phyloP scores from a whole-genome alignment of 106 monocot genomes.

The Dendrobium nobile region DNA sequence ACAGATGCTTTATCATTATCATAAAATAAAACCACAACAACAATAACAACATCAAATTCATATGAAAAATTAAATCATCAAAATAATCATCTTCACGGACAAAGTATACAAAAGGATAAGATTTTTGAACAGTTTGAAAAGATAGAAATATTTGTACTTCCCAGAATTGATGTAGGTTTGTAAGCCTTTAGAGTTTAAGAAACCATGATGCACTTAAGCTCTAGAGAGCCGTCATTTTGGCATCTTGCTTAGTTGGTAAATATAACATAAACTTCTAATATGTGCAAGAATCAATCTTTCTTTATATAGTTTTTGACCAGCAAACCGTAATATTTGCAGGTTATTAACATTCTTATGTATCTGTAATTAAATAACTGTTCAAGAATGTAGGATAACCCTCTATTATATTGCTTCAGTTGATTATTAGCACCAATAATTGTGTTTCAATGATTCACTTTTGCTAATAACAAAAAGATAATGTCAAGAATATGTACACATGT shows the following conservation, averaged over 20 bases:
- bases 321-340: background rate
- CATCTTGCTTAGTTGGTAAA: slow-evolving; percentile 73
- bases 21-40: background rate
- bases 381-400: no score
- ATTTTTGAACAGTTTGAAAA: background rate
- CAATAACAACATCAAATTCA: background rate
- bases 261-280: background rate
- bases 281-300: background rate
- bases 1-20: background rate
- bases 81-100: background rate
- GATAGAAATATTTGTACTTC: background rate
- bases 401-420: no score
- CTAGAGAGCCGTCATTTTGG: slow-evolving; percentile 56
- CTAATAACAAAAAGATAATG: no score
- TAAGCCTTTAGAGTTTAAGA: background rate
- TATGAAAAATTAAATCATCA: background rate
- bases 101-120: background rate
- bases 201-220: slow-evolving; percentile 21
- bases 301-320: background rate
- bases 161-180: background rate
- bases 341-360: no score
- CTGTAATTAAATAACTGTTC: no score
- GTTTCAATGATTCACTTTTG: no score
- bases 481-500: no score
- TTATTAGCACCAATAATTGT: no score